Base-by-base conservation (phyloP, 1,139 yeast species). In the Candida tropicalis region DNA sequence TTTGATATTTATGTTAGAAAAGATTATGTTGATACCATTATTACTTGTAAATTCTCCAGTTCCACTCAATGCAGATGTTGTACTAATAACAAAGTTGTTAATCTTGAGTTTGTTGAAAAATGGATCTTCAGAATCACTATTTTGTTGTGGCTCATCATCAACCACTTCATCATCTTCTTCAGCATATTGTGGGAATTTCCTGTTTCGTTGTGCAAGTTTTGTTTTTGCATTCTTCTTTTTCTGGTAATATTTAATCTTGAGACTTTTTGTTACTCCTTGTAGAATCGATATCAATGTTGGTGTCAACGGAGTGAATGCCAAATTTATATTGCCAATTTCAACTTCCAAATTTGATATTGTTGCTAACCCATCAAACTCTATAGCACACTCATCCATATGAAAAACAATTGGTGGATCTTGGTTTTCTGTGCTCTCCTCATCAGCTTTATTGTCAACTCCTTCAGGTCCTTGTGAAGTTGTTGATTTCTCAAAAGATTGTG, bases 341-440 rank as follows among this genome's bases (percentile, higher is more conserved):
- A 82, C 55, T 5, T 62, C 66, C 29, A 85, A 54, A 49, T 82
- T 72, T 9, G 75, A 70, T 1, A 83, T 57, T 1, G 64, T 59
- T 20, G 73, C 66, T 5, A 82, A 54, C 0, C 87, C 87, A 49
- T 75, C 75, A 51, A 83, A 81, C 11, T 70, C 66, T 3, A 80
- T 42, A 2, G 59, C 57, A 8, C 75, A 51, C 13, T 54, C 46
- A 53, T 76, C 73, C 13, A 81, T 56, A 47, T 60, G 56, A n/a
- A 62, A 49, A 3, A 71, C 35, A 4, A 66, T 42, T 1, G 51
- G 60, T 42, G 41, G 57, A 35, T 31, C 54, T 23, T 27, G 43
- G 12, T 32, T 43, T 11, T 31, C 27, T 3, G 20, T 22, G 9
- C 42, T 18, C 5, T 40, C 37, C 39, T 24, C 40, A 3, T 39